Conservation (phyloP, 2,329 filamentous ascomycete species). For the Graphium sp. region DNA sequence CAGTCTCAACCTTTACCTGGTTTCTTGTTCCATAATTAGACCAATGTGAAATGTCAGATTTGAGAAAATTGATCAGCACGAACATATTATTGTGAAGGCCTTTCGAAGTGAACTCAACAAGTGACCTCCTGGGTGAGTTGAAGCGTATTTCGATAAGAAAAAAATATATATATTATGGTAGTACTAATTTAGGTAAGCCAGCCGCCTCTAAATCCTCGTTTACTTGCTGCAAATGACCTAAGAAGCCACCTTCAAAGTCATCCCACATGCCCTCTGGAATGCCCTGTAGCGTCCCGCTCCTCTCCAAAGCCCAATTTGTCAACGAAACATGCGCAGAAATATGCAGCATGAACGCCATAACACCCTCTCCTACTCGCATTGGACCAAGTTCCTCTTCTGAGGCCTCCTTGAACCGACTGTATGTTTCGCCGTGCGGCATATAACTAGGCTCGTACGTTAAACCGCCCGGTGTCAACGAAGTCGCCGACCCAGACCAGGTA, state of each 20-base stretch:
- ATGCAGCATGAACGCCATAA: constrained; percentile 32
- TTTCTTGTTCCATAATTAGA: no score
- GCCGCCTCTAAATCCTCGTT: constrained; percentile 8
- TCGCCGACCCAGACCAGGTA: constrained; percentile 12
- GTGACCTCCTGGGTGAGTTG: no score
- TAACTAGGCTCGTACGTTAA: constrained; percentile 15
- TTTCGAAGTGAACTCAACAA: no score
- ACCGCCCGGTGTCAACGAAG: constrained; percentile 12
- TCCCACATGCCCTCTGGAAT: constrained; percentile 10
- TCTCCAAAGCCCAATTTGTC: constrained; percentile 10
- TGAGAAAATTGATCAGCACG: no score
- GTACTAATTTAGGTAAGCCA: no score
- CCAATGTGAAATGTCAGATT: no score
- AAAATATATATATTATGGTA: no score
- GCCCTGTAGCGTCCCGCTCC: constrained; percentile 7
- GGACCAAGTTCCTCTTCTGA: constrained; percentile 22
- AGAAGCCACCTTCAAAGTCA: constrained; percentile 10
- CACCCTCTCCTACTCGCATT: constrained; percentile 23
- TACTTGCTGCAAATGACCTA: constrained; percentile 11
- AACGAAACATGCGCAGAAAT: constrained; percentile 10
- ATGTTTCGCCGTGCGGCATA: constrained; percentile 18
- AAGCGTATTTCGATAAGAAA: no score
- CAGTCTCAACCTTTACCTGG: no score
- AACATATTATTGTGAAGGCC: no score
- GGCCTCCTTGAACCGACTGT: constrained; percentile 13